Base-by-base conservation (phyloP, 2,329 filamentous ascomycete genomes). In the Phialophora macrospora region DNA sequence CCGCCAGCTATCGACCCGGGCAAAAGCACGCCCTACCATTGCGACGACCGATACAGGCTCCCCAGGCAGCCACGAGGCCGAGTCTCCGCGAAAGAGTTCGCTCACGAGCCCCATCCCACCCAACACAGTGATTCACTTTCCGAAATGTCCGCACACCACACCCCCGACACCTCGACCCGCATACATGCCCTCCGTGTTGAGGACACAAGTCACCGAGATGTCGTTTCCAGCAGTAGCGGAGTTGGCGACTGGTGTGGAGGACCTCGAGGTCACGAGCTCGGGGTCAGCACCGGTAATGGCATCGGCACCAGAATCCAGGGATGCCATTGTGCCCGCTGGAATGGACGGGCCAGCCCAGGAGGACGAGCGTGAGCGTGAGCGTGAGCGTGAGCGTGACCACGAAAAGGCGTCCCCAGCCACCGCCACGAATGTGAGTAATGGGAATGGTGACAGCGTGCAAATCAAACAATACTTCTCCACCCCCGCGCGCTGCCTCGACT, bases 141-240 rank as follows among this genome's bases (percentile, higher is more conserved):
- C 54, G 20, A 20, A 56, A 46, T 66, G 64, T 44, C 60, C 64
- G 32, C 64, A 66, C 24, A 63, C 44, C 24, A 66, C 60, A 20
- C 64, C 64, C 3, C 64, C 64, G 30, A 66, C 64, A 11, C 64
- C 64, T 20, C 64, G 60, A 32, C 64, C 64, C 8, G 64, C 60
- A 20, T 22, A 22, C 6, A 49, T 66, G 38, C 64, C 64, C 7
- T 14, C 60, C 6, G 60, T 62, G 7, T 44, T 66, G 22, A 61
- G 54, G 28, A 62, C 60, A 14, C 51, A 66, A 24, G 32, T 66
- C 4, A 26, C 26, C 44, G 61, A 32, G 48, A 26, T 2, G 11
- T 14, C 34, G n/a, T 20, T 3, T 32, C 38, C 24, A 41, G 24
- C 54, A 3, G 38, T n/a, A 11, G 41, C 38, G 7, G 26, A 24